Percentiles rank a stretch among this genome's conserved stretches.
phyloP scores from a whole-genome alignment of 257 asterid species.

The Primulina huaijiensis region DNA sequence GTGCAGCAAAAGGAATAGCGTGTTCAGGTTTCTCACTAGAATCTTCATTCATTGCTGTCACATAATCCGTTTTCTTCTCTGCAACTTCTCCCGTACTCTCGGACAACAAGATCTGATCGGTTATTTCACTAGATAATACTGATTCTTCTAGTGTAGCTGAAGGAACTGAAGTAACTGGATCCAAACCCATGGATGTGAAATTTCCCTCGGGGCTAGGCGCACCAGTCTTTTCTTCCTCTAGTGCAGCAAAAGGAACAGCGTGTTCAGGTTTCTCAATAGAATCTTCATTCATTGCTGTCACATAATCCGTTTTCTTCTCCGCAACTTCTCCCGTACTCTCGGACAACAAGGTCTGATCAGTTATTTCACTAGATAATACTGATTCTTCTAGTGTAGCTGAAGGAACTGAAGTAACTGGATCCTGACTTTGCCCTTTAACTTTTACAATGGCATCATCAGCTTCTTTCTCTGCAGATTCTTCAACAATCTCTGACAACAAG shows the following conservation, averaged over 20 bases:
- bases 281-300: background rate
- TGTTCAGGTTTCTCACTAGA: background rate
- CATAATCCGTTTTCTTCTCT: constrained; percentile 22
- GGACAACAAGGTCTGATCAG: constrained; percentile 21
- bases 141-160: background rate
- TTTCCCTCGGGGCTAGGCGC: background rate
- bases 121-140: background rate
- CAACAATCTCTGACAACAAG: too few species aligned
- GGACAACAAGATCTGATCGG: constrained; percentile 20
- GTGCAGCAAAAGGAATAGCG: background rate
- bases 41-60: background rate
- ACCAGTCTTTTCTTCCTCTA: background rate
- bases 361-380: background rate
- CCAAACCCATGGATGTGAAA: too few species aligned
- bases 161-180: background rate
- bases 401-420: background rate
- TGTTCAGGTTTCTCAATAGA: background rate
- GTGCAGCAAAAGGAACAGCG: background rate
- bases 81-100: constrained; percentile 27
- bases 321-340: constrained; percentile 27
- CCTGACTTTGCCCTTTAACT: background rate
- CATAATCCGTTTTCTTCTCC: constrained; percentile 23
- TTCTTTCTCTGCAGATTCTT: background rate
- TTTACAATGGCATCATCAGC: too few species aligned
- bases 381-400: background rate